Conservation (phyloP, 495 filamentous ascomycete genomes). For the Aspergillus coremiiformis region DNA sequence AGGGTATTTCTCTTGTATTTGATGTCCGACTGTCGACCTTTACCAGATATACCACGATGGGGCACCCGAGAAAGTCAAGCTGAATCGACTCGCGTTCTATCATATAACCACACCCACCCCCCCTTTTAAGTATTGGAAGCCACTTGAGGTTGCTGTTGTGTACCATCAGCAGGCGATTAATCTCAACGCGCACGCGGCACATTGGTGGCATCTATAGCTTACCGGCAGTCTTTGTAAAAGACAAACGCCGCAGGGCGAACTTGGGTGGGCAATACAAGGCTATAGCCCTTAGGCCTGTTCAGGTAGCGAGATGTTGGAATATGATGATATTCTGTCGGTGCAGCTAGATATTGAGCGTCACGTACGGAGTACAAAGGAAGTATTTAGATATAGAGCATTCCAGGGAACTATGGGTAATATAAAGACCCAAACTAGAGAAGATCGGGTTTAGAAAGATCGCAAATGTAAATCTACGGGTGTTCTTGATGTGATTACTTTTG, state of each 20-base stretch:
- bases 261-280: conserved; percentile 79
- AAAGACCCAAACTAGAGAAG: conserved; percentile 83
- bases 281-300: conserved; percentile 63
- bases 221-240: conserved; percentile 67
- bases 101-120: too few species aligned
- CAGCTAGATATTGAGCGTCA: background rate
- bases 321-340: conserved; percentile 66
- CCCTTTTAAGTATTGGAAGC: too few species aligned
- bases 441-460: conserved; percentile 88
- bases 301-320: conserved; percentile 76
- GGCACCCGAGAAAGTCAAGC: too few species aligned
- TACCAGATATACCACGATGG: conserved; percentile 20
- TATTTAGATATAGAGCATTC: conserved; percentile 22
- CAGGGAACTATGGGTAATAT: conserved; percentile 76
- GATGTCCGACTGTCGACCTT: too few species aligned
- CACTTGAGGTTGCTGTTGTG: conserved; percentile 93
- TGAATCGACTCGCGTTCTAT: too few species aligned
- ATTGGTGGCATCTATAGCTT: conserved; percentile 82
- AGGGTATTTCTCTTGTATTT: too few species aligned
- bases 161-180: conserved; percentile 85
- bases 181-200: conserved; percentile 90
- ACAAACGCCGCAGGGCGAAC: conserved; percentile 61
- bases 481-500: too few species aligned
- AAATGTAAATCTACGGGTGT: conserved; percentile 43
- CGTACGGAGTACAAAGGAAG: conserved; percentile 2